Evolutionary conservation across 345 rosid genomes (phyloP).

Genomic region (Orychophragmus violaceus): DNA sequence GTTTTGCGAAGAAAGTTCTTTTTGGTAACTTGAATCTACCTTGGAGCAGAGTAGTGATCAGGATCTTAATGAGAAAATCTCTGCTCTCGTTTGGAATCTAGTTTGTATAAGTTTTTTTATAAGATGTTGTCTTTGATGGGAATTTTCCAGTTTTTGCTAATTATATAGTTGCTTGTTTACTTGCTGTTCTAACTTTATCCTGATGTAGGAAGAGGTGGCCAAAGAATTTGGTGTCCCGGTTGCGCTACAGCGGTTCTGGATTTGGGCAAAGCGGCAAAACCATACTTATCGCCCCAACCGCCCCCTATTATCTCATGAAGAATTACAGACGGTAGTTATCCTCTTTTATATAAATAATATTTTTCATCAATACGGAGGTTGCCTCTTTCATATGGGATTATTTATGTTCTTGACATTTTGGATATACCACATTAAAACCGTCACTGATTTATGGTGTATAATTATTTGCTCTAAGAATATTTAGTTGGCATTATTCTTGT

Average conservation of each 20-base stretch:
- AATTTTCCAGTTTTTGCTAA: background rate
- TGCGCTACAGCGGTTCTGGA: background rate
- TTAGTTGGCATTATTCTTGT: background rate
- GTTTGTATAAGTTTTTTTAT: background rate
- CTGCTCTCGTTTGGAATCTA: background rate
- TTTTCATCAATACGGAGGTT: background rate
- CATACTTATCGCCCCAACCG: background rate
- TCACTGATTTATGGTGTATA: background rate
- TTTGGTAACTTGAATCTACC: background rate
- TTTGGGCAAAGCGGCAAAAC: background rate
- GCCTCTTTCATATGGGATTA: background rate
- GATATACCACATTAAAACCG: background rate
- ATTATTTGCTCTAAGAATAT: background rate
- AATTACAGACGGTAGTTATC: constrained; percentile 60
- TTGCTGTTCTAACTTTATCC: background rate
- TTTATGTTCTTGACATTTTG: background rate
- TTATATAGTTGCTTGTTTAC: background rate
- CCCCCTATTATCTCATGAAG: constrained; percentile 59
- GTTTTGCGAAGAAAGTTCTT: background rate
- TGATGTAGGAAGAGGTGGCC: constrained; percentile 23
- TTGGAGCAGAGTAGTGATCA: background rate
- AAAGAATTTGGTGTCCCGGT: background rate
- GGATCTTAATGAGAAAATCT: background rate
- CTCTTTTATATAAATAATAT: background rate
- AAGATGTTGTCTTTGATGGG: background rate